Evolutionary conservation across 2,329 filamentous ascomycete genomes (phyloP).

Genomic region (Stachybotrys chlorohalonatus): DNA sequence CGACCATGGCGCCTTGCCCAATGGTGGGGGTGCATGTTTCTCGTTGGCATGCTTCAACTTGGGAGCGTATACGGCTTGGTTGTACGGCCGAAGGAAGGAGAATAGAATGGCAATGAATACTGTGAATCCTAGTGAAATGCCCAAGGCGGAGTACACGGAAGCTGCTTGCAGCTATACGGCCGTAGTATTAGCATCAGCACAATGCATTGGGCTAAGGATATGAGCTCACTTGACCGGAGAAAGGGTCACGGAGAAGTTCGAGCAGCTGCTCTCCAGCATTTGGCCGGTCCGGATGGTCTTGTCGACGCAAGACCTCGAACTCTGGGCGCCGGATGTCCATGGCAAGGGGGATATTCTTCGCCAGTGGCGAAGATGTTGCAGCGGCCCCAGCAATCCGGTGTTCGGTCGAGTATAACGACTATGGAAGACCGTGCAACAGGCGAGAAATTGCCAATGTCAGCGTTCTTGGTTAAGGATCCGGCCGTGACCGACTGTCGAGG

Average conservation of each 20-base stretch:
- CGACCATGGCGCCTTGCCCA: conserved; percentile 79
- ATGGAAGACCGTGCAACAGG: no score
- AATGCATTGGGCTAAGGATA: background rate
- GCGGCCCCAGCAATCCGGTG: background rate
- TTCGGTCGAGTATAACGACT: background rate
- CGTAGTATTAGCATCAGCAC: background rate
- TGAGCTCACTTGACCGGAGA: background rate
- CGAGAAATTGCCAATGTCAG: no score
- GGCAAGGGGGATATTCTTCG: background rate
- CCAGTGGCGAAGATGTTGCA: background rate
- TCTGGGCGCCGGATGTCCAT: background rate
- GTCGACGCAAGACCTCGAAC: background rate
- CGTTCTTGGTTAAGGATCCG: no score
- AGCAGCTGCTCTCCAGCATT: conserved; percentile 1
- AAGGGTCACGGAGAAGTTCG: background rate
- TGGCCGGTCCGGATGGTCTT: background rate
- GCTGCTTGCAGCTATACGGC: conserved; percentile 15
- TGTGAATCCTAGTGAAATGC: conserved; percentile 69
- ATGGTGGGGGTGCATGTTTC: conserved; percentile 76
- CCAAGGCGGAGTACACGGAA: conserved; percentile 71
- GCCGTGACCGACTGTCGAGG: no score
- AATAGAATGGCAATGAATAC: conserved; percentile 68
- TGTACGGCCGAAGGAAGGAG: conserved; percentile 83
- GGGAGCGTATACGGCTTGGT: conserved; percentile 87
- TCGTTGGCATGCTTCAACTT: conserved; percentile 88